Evolutionary conservation across 1,284 basidiomycete genomes (phyloP).

Genomic region (Erythrobasidium hasegawianum): DNA sequence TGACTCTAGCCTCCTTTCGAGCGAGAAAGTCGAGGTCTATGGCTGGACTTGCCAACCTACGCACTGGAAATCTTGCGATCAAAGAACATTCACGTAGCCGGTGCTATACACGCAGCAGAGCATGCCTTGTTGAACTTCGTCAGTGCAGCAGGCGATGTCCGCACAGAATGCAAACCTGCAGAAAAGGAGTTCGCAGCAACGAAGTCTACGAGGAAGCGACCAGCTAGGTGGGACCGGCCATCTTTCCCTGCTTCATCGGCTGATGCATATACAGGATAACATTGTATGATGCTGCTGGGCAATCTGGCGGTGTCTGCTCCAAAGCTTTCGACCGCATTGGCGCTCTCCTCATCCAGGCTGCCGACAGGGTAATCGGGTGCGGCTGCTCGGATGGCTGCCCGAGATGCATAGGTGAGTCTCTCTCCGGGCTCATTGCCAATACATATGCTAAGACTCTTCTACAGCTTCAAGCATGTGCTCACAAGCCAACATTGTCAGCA

Average conservation of each 20-base stretch:
- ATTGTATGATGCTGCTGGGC: slow-evolving; percentile 72
- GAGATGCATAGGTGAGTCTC: slow-evolving; percentile 57
- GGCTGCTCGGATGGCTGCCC: slow-evolving; percentile 68
- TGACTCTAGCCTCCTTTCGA: slow-evolving; percentile 61
- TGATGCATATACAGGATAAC: slow-evolving; percentile 58
- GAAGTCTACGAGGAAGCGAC: slow-evolving; percentile 64
- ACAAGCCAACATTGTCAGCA: slow-evolving; percentile 55
- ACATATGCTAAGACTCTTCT: background rate
- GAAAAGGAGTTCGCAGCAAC: slow-evolving; percentile 70
- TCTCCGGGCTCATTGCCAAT: background rate
- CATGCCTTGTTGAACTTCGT: slow-evolving; percentile 72
- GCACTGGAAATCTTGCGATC: slow-evolving; percentile 55
- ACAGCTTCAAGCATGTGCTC: slow-evolving; percentile 42
- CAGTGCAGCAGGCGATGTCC: slow-evolving; percentile 60
- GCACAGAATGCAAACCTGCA: slow-evolving; percentile 72
- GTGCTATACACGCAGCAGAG: slow-evolving; percentile 77
- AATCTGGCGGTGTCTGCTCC: slow-evolving; percentile 65
- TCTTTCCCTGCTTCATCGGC: background rate
- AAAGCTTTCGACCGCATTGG: slow-evolving; percentile 79
- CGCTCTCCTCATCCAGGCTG: slow-evolving; percentile 63
- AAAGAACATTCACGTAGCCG: slow-evolving; percentile 63
- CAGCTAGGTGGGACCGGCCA: slow-evolving; percentile 59
- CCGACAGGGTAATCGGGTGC: slow-evolving; percentile 63
- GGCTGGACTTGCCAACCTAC: slow-evolving; percentile 74
- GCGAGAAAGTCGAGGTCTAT: slow-evolving; percentile 70